Evolutionary conservation across 2,329 filamentous ascomycete genomes (phyloP).

Genomic region (Paraphoma chrysanthemicola): DNA sequence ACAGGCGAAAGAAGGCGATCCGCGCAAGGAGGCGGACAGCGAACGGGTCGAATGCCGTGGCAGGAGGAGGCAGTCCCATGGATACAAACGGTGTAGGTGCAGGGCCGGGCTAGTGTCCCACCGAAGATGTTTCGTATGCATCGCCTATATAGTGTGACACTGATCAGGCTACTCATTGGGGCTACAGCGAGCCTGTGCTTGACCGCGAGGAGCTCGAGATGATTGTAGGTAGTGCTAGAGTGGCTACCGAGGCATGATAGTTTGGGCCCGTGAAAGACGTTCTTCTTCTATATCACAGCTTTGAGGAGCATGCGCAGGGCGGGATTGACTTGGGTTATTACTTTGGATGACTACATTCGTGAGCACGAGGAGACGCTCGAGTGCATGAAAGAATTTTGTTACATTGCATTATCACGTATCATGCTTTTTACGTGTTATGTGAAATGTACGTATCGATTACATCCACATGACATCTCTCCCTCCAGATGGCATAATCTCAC

Average conservation of each 20-base stretch:
- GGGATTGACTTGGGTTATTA: background rate
- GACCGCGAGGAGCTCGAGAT: background rate
- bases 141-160: background rate
- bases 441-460: background rate
- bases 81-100: slow-evolving; percentile 49
- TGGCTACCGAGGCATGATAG: background rate
- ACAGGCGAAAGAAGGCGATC: slow-evolving; percentile 47
- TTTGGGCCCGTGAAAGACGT: background rate
- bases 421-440: background rate
- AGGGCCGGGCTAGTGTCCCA: slow-evolving; percentile 20
- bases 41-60: slow-evolving; percentile 35
- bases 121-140: background rate
- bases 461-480: background rate
- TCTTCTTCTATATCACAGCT: background rate
- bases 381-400: background rate
- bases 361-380: background rate
- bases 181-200: background rate
- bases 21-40: slow-evolving; percentile 44
- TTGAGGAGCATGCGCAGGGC: background rate
- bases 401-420: background rate
- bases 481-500: background rate
- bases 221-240: background rate
- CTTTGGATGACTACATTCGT: background rate
- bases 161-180: background rate
- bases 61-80: slow-evolving; percentile 47